Conservation (phyloP, 192 early-diverging fungal species). For the Endogone sp. region DNA sequence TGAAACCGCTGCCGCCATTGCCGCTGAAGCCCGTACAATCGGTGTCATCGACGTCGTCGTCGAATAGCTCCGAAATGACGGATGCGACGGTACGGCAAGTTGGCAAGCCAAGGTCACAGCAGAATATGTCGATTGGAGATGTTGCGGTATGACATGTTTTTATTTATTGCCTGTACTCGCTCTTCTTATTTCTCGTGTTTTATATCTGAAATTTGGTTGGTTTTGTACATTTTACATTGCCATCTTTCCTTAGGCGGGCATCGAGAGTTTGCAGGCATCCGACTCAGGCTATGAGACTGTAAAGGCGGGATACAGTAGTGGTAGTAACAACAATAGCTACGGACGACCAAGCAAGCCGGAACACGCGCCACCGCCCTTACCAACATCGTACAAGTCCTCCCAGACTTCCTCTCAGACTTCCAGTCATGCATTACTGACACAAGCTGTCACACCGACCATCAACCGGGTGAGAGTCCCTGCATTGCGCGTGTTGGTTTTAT, state of each 20-base stretch:
- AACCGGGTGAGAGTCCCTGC: slow-evolving; percentile 2
- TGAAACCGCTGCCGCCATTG: slow-evolving; percentile 14
- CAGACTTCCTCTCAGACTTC: neutral
- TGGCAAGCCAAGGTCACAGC: neutral
- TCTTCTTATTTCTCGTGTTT: too few species aligned
- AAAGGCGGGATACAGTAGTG: slow-evolving; percentile 9
- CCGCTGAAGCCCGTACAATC: slow-evolving; percentile 20
- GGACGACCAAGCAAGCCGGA: slow-evolving; percentile 8
- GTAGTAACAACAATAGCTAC: slow-evolving; percentile 22
- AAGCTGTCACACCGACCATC: slow-evolving; percentile 21
- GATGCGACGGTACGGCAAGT: neutral
- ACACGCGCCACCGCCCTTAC: neutral
- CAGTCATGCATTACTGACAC: slow-evolving; percentile 22
- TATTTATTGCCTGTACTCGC: neutral
- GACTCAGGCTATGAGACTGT: slow-evolving; percentile 40
- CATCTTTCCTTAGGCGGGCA: slow-evolving; percentile 1
- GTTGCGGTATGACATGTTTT: slow-evolving; percentile 1
- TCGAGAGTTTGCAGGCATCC: slow-evolving; percentile 1
- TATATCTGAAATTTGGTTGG: neutral
- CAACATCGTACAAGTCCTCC: slow-evolving; percentile 8
- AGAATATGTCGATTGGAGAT: neutral
- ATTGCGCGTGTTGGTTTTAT: too few species aligned
- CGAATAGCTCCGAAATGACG: neutral
- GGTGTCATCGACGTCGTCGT: neutral
- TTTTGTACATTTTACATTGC: slow-evolving; percentile 2